Evolutionary conservation across 2,329 filamentous ascomycete genomes (phyloP).

Genomic region (Fusarium udum): DNA sequence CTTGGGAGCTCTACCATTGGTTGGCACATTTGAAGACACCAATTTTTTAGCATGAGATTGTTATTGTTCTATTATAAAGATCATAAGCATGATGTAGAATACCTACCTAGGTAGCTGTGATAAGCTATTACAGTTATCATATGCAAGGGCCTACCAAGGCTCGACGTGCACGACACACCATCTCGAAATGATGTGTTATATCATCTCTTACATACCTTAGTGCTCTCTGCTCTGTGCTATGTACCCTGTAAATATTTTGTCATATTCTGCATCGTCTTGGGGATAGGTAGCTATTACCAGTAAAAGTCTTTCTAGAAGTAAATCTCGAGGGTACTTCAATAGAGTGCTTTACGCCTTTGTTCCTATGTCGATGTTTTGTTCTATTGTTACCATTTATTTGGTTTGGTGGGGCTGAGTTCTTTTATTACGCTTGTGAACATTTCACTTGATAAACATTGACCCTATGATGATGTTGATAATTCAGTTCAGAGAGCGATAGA

Average conservation of each 20-base stretch:
- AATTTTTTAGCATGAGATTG: not conserved
- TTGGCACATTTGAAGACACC: not conserved
- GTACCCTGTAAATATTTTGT: not conserved
- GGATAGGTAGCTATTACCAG: too few species aligned
- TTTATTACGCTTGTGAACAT: not conserved
- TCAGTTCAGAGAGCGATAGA: not conserved
- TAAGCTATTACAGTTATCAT: not conserved
- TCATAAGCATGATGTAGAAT: too few species aligned
- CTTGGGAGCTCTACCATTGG: slow-evolving; percentile 32
- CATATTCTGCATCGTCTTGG: not conserved
- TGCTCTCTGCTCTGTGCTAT: not conserved
- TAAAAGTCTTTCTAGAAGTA: not conserved
- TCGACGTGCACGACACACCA: not conserved
- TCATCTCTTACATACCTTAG: not conserved
- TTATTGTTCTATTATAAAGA: not conserved
- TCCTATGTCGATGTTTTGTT: not conserved
- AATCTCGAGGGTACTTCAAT: not conserved
- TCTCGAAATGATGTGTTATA: not conserved
- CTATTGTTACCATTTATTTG: not conserved
- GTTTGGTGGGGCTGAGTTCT: not conserved
- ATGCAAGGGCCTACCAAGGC: not conserved
- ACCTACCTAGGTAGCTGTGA: too few species aligned
- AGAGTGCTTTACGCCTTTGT: not conserved
- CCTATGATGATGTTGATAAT: not conserved
- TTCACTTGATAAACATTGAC: not conserved